Percentiles rank a stretch among this genome's conserved stretches.
Evolutionary conservation across 805 yeast species (phyloP).

Genomic region (Hanseniaspora hatyaiensis): DNA sequence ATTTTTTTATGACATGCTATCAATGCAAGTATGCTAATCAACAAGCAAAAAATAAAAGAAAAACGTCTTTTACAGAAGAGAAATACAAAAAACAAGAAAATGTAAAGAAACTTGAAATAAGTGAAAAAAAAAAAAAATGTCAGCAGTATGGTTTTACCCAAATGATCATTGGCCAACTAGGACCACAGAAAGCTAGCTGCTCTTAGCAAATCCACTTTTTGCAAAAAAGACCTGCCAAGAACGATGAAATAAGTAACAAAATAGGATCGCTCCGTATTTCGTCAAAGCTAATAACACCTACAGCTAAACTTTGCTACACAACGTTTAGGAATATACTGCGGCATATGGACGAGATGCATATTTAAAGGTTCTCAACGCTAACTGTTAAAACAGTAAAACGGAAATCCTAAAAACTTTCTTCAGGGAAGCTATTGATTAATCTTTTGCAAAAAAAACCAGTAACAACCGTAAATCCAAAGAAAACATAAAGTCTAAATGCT

Average conservation of each 20-base stretch:
- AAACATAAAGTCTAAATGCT: slow-evolving; percentile 41
- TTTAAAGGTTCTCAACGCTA: slow-evolving; percentile 45
- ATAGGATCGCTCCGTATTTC: slow-evolving; percentile 15
- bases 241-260: slow-evolving; percentile 12
- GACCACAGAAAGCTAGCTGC: slow-evolving; percentile 31
- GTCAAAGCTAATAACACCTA: slow-evolving; percentile 12
- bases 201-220: not conserved
- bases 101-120: not conserved
- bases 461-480: slow-evolving; percentile 16
- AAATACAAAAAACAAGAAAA: not conserved
- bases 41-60: not conserved
- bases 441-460: slow-evolving; percentile 8
- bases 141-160: slow-evolving; percentile 99
- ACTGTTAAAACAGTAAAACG: slow-evolving; percentile 28
- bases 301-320: slow-evolving; percentile 50
- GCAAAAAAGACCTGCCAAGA: not conserved
- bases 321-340: slow-evolving; percentile 99
- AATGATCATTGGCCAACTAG: slow-evolving; percentile 82
- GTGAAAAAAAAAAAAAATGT: slow-evolving; percentile 39
- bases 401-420: slow-evolving; percentile 32
- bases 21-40: not conserved
- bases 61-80: too few relatives aligned
- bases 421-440: slow-evolving; percentile 22
- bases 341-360: slow-evolving; percentile 41
- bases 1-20: not conserved